Base-by-base conservation (phyloP, 768 basidiomycete species). In the Saitozyma podzolica region DNA sequence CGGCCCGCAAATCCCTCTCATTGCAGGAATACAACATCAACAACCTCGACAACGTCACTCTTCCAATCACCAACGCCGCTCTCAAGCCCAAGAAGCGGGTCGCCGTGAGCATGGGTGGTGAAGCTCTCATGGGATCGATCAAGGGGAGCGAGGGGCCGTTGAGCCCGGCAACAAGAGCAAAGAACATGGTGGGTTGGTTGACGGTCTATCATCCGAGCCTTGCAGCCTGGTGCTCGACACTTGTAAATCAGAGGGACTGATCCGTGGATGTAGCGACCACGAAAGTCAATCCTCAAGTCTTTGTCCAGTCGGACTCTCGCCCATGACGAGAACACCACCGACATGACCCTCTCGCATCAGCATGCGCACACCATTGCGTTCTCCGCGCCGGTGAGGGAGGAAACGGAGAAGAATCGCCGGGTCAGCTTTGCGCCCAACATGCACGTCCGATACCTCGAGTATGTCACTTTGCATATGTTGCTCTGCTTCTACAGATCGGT, bases 381-480 rank as follows among this genome's bases (percentile, higher is more conserved):
- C 52, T 40, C 61, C 40, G 40, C 43, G 40, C 40, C 57, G 40
- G 54, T 64, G 17, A 66, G 76, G 29, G 29, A 29, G 29, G 29
- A 29, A 29, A 2, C 29, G 29, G 29, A 29, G 29, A 29, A 29
- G 29, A 29, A 29, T 29, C 29, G 45, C 54, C 61, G 75, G 51
- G 78, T 79, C 48, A 76, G 71, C 61, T 79, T 77, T 59, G 76
- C 78, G 0, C 62, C 70, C 0, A 68, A 73, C 45, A 75, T 75
- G 2, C 70, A 75, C 64, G 76, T 79, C 16, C 54, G 78, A 73
- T 69, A 51, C 59, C 63, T 56, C 20, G 20, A 40, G 40, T 65
- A 40, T 5, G 56, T 61, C 29, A 29, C 29, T 29, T 29, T 5
- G 29, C 5, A 29, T 29, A 29, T 29, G 29, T 29, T 29, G 2